These are phyloP conservation scores for Metschnikowia dekortorum DNA, from an alignment of 805 yeast species.

Conservation along the genomic window DNA sequence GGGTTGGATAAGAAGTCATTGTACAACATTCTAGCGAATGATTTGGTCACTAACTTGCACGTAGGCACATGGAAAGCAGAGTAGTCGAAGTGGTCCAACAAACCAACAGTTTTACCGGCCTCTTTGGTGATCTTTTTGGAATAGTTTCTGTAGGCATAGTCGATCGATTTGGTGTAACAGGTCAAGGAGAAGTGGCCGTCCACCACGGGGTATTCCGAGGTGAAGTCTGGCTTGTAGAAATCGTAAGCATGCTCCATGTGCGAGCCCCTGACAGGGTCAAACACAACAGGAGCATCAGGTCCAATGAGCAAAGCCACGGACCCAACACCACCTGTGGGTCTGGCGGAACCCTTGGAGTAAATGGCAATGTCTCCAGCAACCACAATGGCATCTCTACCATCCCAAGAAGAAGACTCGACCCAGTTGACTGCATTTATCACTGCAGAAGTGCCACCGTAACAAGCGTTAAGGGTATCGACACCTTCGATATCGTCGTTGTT, in stretches of 20 bases:
- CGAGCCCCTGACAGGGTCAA: conserved; percentile 85
- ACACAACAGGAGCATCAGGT: conserved; percentile 94
- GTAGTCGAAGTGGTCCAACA: conserved; percentile 74
- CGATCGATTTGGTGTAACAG: conserved; percentile 92
- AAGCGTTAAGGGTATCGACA: conserved; percentile 91
- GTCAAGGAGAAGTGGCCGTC: conserved; percentile 94
- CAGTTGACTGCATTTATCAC: conserved; percentile 91
- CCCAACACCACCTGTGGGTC: conserved; percentile 99
- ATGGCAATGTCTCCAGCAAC: conserved; percentile 98
- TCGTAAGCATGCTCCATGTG: conserved; percentile 97
- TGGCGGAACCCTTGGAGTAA: conserved; percentile 94
- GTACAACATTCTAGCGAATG: conserved; percentile 87
- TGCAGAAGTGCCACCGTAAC: conserved; percentile 98
- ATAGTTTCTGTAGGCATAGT: conserved; percentile 77
- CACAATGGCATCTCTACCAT: conserved; percentile 95
- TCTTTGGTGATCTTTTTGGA: conserved; percentile 61
- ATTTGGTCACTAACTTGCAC: conserved; percentile 89
- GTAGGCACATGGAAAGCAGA: conserved; percentile 98
- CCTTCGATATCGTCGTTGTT: conserved; percentile 93
- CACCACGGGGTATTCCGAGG: conserved; percentile 93
- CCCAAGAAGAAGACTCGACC: conserved; percentile 96
- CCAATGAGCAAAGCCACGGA: conserved; percentile 92
- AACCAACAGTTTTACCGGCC: conserved; percentile 51
- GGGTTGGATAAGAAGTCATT: conserved; percentile 80
- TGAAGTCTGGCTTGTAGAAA: conserved; percentile 96